Percentiles rank a stretch among this genome's conserved stretches.
phyloP scores from a whole-genome alignment of 352 stramenopile genomes.

The Globisporangium lucens region DNA sequence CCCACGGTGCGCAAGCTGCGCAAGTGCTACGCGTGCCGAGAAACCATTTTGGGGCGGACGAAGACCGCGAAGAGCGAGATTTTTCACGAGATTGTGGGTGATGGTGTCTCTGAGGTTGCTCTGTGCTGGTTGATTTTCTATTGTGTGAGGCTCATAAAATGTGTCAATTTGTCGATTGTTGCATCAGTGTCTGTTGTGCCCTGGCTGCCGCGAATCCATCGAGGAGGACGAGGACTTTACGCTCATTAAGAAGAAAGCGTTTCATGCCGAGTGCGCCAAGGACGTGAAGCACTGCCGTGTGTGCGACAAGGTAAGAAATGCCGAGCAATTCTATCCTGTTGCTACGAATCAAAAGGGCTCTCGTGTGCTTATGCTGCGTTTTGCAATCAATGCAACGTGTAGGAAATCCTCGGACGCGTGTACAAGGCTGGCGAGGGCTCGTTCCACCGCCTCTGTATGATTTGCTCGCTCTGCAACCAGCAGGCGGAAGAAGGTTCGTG shows the following conservation, averaged over 20 bases:
- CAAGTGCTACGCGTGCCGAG: slow-evolving; percentile 79
- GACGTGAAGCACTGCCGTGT: slow-evolving; percentile 64
- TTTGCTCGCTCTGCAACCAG: slow-evolving; percentile 70
- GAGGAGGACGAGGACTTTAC: slow-evolving; percentile 76
- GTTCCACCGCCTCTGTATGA: slow-evolving; percentile 82
- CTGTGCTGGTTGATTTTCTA: neutral
- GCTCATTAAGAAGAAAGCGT: slow-evolving; percentile 82
- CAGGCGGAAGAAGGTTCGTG: slow-evolving; percentile 56
- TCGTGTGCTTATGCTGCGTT: neutral
- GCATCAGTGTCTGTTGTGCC: slow-evolving; percentile 64
- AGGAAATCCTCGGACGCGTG: slow-evolving; percentile 77
- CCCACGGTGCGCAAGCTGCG: slow-evolving; percentile 66
- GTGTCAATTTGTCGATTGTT: neutral
- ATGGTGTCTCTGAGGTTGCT: neutral
- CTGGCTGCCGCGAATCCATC: slow-evolving; percentile 69
- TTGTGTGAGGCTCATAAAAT: neutral
- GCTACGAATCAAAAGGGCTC: neutral
- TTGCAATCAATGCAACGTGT: neutral
- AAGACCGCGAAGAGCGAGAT: slow-evolving; percentile 75
- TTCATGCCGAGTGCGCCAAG: slow-evolving; percentile 68
- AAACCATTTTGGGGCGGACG: slow-evolving; percentile 79
- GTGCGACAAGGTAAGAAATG: slow-evolving; percentile 56
- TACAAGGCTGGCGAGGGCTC: slow-evolving; percentile 57
- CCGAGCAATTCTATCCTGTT: neutral
- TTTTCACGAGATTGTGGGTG: slow-evolving; percentile 76